phyloP scores from a whole-genome alignment of 108 stramenopile species.

The Cyclotella kingstonii region DNA sequence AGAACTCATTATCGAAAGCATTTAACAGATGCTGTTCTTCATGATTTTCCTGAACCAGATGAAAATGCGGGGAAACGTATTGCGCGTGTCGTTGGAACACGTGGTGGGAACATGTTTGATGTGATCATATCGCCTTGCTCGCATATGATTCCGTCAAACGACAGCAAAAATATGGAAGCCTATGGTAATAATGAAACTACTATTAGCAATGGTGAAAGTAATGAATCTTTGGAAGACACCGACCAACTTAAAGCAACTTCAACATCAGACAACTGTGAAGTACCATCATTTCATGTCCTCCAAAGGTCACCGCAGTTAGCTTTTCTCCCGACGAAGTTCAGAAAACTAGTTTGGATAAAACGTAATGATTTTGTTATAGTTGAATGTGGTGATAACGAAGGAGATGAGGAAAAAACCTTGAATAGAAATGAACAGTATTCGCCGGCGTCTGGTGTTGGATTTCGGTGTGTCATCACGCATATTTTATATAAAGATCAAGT shows the following conservation, averaged over 20 bases:
- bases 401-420: background rate
- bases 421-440: conserved; percentile 3
- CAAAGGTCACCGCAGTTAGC: conserved; percentile 60
- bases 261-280: background rate
- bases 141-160: conserved; percentile 10
- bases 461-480: conserved; percentile 73
- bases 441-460: conserved; percentile 38
- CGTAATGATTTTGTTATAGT: conserved; percentile 93
- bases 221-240: background rate
- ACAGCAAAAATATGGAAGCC: background rate
- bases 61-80: conserved; percentile 55
- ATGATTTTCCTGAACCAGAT: conserved; percentile 73
- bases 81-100: conserved; percentile 76
- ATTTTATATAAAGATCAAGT: conserved; percentile 95
- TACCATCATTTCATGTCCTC: background rate
- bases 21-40: conserved; percentile 75
- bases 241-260: too few relatives aligned
- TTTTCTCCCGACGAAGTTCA: conserved; percentile 92
- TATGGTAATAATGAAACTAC: background rate
- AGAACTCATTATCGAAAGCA: conserved; percentile 87
- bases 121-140: conserved; percentile 46
- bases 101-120: conserved; percentile 86
- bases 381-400: conserved; percentile 50
- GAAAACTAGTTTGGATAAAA: conserved; percentile 96
- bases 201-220: background rate